These are phyloP conservation scores for Geranium rotundifolium DNA, from an alignment of 345 rosid species.

Conservation along the genomic window DNA sequence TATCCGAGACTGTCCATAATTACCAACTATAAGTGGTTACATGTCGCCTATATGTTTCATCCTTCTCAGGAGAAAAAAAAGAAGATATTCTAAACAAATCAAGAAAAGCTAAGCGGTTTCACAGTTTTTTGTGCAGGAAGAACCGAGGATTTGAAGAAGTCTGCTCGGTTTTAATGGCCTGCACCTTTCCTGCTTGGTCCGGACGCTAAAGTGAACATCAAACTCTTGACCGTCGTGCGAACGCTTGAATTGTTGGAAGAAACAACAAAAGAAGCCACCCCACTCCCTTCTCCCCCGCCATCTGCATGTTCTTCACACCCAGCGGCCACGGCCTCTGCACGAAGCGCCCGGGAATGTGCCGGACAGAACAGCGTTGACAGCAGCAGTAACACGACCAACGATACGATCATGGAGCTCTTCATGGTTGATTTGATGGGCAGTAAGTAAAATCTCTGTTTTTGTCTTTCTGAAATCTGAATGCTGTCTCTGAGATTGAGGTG, in stretches of 20 bases:
- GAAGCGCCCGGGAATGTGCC: slow-evolving; percentile 1
- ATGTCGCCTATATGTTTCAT: neutral
- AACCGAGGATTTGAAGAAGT: too few relatives aligned
- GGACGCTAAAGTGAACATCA: neutral
- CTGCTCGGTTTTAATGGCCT: neutral
- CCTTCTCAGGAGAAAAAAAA: too few relatives aligned
- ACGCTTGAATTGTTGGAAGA: neutral
- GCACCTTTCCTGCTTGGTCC: slow-evolving; percentile 3
- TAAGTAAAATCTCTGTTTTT: too few relatives aligned
- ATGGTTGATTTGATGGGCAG: neutral
- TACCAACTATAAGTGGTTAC: neutral
- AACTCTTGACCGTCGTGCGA: neutral
- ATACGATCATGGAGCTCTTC: neutral
- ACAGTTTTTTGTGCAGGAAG: neutral
- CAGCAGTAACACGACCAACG: neutral
- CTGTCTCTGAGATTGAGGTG: neutral
- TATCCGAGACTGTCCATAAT: neutral
- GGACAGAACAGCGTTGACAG: neutral
- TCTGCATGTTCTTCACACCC: too few relatives aligned
- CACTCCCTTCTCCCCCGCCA: neutral
- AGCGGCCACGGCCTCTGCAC: neutral
- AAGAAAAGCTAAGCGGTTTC: neutral
- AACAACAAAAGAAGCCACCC: neutral
- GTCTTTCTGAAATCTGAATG: too few relatives aligned
- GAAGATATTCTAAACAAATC: neutral